Evolutionary conservation across 2,329 filamentous ascomycete species (phyloP).

Genomic region (Monosporascus sp.): DNA sequence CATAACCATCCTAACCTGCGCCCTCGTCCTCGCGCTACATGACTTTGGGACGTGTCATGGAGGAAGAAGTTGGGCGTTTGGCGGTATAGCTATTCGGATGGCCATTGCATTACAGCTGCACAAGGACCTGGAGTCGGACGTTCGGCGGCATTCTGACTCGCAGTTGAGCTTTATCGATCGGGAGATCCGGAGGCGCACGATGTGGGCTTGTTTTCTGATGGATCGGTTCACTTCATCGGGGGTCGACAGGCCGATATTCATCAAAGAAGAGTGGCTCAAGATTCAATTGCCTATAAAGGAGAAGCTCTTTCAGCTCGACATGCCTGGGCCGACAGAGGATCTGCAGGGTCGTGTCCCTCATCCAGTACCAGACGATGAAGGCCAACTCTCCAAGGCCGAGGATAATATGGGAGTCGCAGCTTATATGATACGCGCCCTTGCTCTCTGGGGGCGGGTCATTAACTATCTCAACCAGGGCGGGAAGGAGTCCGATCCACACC

Average conservation of each 20-base stretch:
- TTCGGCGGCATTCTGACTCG: slow-evolving; percentile 54
- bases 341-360: slow-evolving; percentile 67
- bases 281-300: slow-evolving; percentile 91
- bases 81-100: slow-evolving; percentile 93
- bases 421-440: slow-evolving; percentile 79
- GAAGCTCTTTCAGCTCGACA: slow-evolving; percentile 83
- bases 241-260: slow-evolving; percentile 85
- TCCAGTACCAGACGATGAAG: slow-evolving; percentile 56
- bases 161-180: slow-evolving; percentile 85
- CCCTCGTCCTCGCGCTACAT: slow-evolving; percentile 82
- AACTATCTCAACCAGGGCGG: slow-evolving; percentile 88
- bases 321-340: slow-evolving; percentile 80
- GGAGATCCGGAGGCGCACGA: slow-evolving; percentile 85
- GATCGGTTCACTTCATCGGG: slow-evolving; percentile 96
- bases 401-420: slow-evolving; percentile 93
- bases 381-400: slow-evolving; percentile 58
- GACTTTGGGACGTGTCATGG: slow-evolving; percentile 97
- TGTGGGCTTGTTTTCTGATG: slow-evolving; percentile 99
- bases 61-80: slow-evolving; percentile 90
- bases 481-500: slow-evolving; percentile 68
- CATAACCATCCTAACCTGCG: slow-evolving; percentile 89
- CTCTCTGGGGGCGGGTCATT: slow-evolving; percentile 85
- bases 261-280: slow-evolving; percentile 81
- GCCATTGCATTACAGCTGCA: slow-evolving; percentile 93
- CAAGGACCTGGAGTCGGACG: slow-evolving; percentile 79